phyloP scores from a whole-genome alignment of 805 yeast genomes.

The Kregervanrija delftensis region DNA sequence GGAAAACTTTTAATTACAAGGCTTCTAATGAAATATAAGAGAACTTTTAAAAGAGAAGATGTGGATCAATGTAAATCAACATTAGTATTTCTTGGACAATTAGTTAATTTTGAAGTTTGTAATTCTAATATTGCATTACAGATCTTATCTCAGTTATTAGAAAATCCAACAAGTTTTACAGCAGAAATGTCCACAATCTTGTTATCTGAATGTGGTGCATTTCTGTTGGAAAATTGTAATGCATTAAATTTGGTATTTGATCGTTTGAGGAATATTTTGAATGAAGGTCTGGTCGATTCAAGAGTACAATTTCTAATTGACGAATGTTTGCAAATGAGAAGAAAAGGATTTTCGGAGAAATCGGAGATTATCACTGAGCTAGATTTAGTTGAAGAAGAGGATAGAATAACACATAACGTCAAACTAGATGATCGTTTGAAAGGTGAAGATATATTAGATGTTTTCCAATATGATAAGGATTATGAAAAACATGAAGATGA shows the following conservation, averaged over 20 bases:
- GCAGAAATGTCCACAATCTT: constrained; percentile 48
- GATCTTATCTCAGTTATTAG: constrained; percentile 40
- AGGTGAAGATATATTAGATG: constrained; percentile 39
- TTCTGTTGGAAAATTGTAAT: constrained; percentile 33
- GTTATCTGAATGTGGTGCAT: constrained; percentile 46
- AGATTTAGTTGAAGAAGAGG: constrained; percentile 61
- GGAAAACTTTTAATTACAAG: constrained; percentile 54
- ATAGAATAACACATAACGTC: constrained; percentile 48
- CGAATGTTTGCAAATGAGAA: constrained; percentile 43
- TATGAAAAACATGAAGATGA: constrained; percentile 43
- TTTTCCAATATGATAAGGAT: constrained; percentile 42
- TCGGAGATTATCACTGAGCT: constrained; percentile 38
- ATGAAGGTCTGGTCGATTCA: constrained; percentile 40
- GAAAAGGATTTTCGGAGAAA: constrained; percentile 32
- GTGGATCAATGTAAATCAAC: constrained; percentile 36
- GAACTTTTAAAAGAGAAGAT: constrained; percentile 42
- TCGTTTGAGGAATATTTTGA: constrained; percentile 51
- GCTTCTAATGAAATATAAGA: constrained; percentile 51
- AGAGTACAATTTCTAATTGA: constrained; percentile 43
- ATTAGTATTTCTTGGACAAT: constrained; percentile 48
- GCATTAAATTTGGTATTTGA: constrained; percentile 42
- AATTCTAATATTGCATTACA: constrained; percentile 51
- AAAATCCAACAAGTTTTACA: constrained; percentile 42
- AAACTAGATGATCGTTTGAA: constrained; percentile 46
- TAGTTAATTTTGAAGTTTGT: constrained; percentile 56